Evolutionary conservation across 495 filamentous ascomycete genomes (phyloP), one percentile per base, ranked within the genome.

Genomic region (Hypoxylon cercidicola): DNA sequence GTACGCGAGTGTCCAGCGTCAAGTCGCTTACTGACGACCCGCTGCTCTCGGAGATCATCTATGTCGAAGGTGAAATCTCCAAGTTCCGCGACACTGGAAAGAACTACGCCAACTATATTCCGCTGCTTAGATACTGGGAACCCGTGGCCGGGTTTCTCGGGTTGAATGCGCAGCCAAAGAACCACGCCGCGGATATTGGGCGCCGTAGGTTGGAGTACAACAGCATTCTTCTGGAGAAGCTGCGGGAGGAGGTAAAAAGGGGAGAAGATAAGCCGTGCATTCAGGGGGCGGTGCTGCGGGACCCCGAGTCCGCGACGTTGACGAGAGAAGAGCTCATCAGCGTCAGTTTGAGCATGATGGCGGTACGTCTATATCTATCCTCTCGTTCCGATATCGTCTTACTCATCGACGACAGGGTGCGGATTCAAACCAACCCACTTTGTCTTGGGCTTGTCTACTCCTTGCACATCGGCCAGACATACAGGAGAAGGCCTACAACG

Each of bases 331-430:
- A 90, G 73, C 82, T 90, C 25, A 89, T 89, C 64, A 89, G 86
- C 2, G 88, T 92, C 58, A 89, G 89, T 72, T 73, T 92, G 49
- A 90, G 87, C 23, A 92, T 92, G 88, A 89, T 91, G 4, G 62
- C 62, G 34, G 62, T 64, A 64, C 18, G 55, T 39, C 0, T 16
- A 28, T 20, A 13, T 47, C 18, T 11, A 2, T 58, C 4, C n/a
- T 16, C 1, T 3, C n/a, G 32, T 21, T 16, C 9, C 39, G 10
- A 20, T 0, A 23, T 18, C 3, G 8, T 45, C 37, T 56, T 15
- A 56, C 15, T 45, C 9, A 13, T 18, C 40, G 18, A 41, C 4
- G 40, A 28, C 34, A 64, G 62, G 62, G 62, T 1, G 62, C 62
- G 1, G 62, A 64, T 43, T 64, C 62, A 43, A 64, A 59, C 41